Base-by-base conservation (phyloP, 2,329 filamentous ascomycete species). In the Teratosphaeria gauchensis region DNA sequence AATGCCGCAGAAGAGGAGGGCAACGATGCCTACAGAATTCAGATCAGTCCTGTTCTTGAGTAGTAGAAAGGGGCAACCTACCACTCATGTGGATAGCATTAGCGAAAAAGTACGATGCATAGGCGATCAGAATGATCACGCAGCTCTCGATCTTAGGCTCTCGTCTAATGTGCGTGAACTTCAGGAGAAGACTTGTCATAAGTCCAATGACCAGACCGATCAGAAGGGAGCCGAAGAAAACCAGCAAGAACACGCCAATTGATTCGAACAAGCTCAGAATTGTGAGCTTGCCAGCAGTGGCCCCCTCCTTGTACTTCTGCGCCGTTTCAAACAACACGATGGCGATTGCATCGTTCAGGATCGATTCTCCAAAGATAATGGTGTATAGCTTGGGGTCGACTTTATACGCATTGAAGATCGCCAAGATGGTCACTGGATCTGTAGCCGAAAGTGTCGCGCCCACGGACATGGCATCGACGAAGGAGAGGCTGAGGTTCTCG, bases 351-450 rank as follows among this genome's bases (percentile, higher is more conserved):
- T 99, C 94, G 73, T 99, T 99, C 58, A 99, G 79, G 61, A 99
- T 97, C 7, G 92, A 95, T 76, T 99, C 94, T 71, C 94, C 94
- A 73, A 99, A 99, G 65, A 99, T 99, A 72, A 99, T 86, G 32
- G 94, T 99, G 77, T 99, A 99, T 19, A 99, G 83, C 76, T 97
- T 97, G 2, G 94, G 94, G 69, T 99, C 94, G 68, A 99, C 94
- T 76, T 97, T 97, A 83, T 97, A 99, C 1, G 94, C 89, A 74
- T 96, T 97, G 83, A 99, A 99, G 66, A 99, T 99, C 72, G 94
- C 94, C 57, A 99, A 80, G 67, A 99, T 97, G 0, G 94, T 99
- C 60, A 99, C 92, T 0, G 94, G 94, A 71, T 99, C 94, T 1
- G 94, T 99, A 60, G 94, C 94, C 1, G 94, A 97, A 33, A 99